These are phyloP conservation scores for Flagelloscypha sp. DNA, from an alignment of 768 basidiomycete species.

Conservation along the genomic window DNA sequence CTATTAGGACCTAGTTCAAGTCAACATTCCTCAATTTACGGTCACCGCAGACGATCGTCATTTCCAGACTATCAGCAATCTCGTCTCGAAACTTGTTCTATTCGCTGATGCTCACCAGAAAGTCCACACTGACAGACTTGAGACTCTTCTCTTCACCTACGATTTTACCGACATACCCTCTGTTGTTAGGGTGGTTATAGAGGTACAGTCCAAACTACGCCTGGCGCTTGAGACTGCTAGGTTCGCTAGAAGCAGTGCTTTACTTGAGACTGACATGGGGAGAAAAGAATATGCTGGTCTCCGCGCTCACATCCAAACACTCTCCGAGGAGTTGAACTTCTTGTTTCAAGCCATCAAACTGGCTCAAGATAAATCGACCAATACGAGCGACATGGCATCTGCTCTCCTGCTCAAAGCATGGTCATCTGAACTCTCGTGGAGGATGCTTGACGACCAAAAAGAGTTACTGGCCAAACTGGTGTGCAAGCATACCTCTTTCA, in stretches of 20 bases:
- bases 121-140: slow-evolving; percentile 65
- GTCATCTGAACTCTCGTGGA: slow-evolving; percentile 86
- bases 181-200: slow-evolving; percentile 61
- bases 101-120: slow-evolving; percentile 85
- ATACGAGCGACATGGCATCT: slow-evolving; percentile 64
- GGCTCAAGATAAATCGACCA: slow-evolving; percentile 67
- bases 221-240: slow-evolving; percentile 47
- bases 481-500: slow-evolving; percentile 70
- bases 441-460: slow-evolving; percentile 69
- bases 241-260: slow-evolving; percentile 29
- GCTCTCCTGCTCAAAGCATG: slow-evolving; percentile 75
- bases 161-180: slow-evolving; percentile 75
- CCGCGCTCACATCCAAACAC: slow-evolving; percentile 61
- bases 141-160: slow-evolving; percentile 78
- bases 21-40: slow-evolving; percentile 80
- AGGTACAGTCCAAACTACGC: slow-evolving; percentile 67
- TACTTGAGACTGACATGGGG: slow-evolving; percentile 31
- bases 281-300: slow-evolving; percentile 48
- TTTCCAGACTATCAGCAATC: slow-evolving; percentile 77
- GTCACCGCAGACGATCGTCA: slow-evolving; percentile 78
- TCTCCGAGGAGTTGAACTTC: slow-evolving; percentile 72
- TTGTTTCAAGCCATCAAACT: slow-evolving; percentile 83
- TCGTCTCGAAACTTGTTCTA: slow-evolving; percentile 81
- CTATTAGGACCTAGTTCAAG: slow-evolving; percentile 66
- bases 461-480: slow-evolving; percentile 80